Percentiles rank a stretch among this genome's conserved stretches.
These are phyloP conservation scores for Globisporangium lucens DNA, from an alignment of 352 stramenopile genomes.

Conservation along the genomic window DNA sequence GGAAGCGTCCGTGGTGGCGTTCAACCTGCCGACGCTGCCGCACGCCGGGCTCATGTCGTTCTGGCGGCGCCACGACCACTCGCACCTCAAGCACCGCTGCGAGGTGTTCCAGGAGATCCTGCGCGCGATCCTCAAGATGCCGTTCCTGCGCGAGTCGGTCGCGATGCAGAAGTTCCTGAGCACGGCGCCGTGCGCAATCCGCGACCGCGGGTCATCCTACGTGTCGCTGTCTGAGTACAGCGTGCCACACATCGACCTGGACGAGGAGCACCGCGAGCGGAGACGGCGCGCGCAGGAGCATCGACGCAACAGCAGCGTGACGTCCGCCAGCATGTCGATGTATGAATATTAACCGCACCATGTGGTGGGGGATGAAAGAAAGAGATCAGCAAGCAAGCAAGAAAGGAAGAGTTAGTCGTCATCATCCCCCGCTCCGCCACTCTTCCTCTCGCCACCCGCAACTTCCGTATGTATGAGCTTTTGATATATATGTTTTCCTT, in stretches of 20 bases:
- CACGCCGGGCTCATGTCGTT: slow-evolving; percentile 74
- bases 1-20: slow-evolving; percentile 56
- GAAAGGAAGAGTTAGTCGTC: neutral
- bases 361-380: neutral
- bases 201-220: slow-evolving; percentile 73
- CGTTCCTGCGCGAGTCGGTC: slow-evolving; percentile 33
- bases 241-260: slow-evolving; percentile 58
- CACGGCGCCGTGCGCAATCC: slow-evolving; percentile 50
- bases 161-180: slow-evolving; percentile 53
- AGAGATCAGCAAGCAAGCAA: neutral
- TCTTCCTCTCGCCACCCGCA: neutral
- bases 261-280: slow-evolving; percentile 70
- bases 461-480: slow-evolving; percentile 2
- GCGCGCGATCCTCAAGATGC: slow-evolving; percentile 32
- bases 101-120: slow-evolving; percentile 75
- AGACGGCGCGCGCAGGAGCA: slow-evolving; percentile 68
- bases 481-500: neutral
- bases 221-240: slow-evolving; percentile 77
- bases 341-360: slow-evolving; percentile 13
- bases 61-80: slow-evolving; percentile 76
- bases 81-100: slow-evolving; percentile 67
- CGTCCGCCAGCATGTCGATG: slow-evolving; percentile 25
- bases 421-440: neutral
- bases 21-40: slow-evolving; percentile 63
- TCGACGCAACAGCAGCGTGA: slow-evolving; percentile 68